Base-by-base conservation (phyloP, 371 early-diverging fungal species). In the Mucor mucedo region DNA sequence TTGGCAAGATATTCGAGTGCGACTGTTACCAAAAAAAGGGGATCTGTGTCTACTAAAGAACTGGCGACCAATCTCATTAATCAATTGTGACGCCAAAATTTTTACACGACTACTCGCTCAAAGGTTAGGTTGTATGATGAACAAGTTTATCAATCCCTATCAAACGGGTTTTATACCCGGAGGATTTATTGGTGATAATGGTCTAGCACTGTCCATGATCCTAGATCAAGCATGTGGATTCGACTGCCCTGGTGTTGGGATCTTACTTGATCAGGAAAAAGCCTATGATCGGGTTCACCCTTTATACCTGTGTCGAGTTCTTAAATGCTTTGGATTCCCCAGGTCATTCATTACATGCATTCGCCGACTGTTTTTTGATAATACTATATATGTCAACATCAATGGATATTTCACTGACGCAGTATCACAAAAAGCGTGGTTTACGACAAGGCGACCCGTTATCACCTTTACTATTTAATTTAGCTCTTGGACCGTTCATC, bases 1-100 rank as follows among this genome's bases (percentile, higher is more conserved):
- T 0, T 59, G 65, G 65, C 29, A 38, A 30, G 42, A 55, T 14
- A 29, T 60, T 0, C 45, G 48, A n/a, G 55, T 65, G 5, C 14
- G 41, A 7, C 62, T 65, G 21, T 62, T 44, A n/a, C 66, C n/a
- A 16, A 62, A 62, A 42, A 55, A 62, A 27, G 62, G 55, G 1
- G 45, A 35, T 13, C 35, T 55, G 5, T 52, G 28, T 40, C 27
- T 21, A 3, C 30, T 75, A 5, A 57, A 50, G 5, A 75, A 68
- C 58, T 70, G 72, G 68, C n/a, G 73, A 1, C 77, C 73, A 10
- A 69, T 77, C 0, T 62, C 65, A 2, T 55, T 69, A 1, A 65
- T 65, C 27, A 65, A 65, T 50, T 50, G 54, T 8, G 72, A 76
- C 27, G 67, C 65, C 27, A 72, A 72, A 16, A 9, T 72, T 0